A percentile compares a stretch with the other conserved stretches of the same genome.
Conservation (phyloP, 2,329 filamentous ascomycete species). For the Calonectria pteridis region DNA sequence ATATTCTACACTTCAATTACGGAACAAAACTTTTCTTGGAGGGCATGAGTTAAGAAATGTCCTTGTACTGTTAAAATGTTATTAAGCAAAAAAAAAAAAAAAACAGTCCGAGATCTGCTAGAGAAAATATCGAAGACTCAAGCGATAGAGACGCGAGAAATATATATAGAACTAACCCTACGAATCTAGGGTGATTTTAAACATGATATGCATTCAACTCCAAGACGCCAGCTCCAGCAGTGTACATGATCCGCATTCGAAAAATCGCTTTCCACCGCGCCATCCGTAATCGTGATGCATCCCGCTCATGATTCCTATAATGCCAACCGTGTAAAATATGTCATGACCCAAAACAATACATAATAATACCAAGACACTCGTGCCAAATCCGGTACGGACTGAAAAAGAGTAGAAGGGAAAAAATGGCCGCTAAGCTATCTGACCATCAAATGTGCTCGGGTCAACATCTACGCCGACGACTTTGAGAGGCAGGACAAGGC, state of each 20-base stretch:
- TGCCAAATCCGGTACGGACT: neutral
- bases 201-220: neutral
- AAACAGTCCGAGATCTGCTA: neutral
- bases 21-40: neutral
- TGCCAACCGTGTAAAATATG: neutral
- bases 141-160: neutral
- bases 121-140: neutral
- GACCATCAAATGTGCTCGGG: conserved; percentile 51
- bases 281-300: conserved; percentile 20
- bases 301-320: conserved; percentile 5
- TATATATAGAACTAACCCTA: neutral
- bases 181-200: neutral
- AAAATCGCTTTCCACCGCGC: conserved; percentile 3
- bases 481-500: conserved; percentile 85
- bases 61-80: too few relatives aligned
- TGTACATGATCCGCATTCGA: neutral
- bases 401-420: neutral
- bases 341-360: conserved; percentile 12
- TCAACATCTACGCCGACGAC: conserved; percentile 56
- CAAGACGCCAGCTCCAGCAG: conserved; percentile 11
- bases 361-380: neutral
- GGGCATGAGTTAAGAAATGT: neutral
- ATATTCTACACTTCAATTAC: neutral
- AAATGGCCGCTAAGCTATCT: conserved; percentile 29
- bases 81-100: too few relatives aligned